phyloP scores from a whole-genome alignment of 139 green algal genomes.

The Micractinium conductrix region DNA sequence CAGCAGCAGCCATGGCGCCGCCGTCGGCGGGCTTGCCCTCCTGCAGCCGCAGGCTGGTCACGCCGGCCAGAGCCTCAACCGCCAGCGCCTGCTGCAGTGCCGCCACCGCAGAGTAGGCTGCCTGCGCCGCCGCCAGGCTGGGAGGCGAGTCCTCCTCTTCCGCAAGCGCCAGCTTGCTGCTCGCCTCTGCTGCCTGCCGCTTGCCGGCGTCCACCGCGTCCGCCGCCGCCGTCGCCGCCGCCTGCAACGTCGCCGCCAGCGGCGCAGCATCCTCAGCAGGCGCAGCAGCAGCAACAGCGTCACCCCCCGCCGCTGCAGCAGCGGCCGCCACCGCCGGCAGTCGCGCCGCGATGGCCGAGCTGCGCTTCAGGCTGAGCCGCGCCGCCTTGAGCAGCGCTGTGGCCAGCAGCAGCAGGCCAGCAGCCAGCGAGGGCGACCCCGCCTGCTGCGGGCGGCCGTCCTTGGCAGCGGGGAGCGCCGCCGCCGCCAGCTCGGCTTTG shows the following conservation, averaged over 20 bases:
- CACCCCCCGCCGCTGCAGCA: slow-evolving; percentile 10
- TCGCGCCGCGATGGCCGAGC: neutral
- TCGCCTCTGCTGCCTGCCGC: slow-evolving; percentile 4
- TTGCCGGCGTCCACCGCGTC: slow-evolving; percentile 20
- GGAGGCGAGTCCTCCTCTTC: neutral
- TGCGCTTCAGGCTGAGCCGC: slow-evolving; percentile 48
- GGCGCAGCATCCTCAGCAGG: neutral
- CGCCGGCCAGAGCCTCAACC: slow-evolving; percentile 54
- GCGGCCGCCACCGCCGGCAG: slow-evolving; percentile 19
- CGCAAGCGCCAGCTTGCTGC: slow-evolving; percentile 6
- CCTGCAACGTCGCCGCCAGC: slow-evolving; percentile 37
- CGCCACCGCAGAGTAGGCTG: slow-evolving; percentile 28
- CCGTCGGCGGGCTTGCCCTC: slow-evolving; percentile 44
- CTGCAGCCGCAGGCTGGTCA: slow-evolving; percentile 51
- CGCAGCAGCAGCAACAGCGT: no score
- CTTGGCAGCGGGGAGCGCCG: slow-evolving; percentile 61
- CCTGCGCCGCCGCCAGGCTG: slow-evolving; percentile 46
- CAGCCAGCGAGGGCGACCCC: slow-evolving; percentile 35
- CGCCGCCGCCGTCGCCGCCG: neutral
- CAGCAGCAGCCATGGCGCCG: neutral
- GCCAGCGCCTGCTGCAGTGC: slow-evolving; percentile 46
- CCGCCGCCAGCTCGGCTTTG: slow-evolving; percentile 66
- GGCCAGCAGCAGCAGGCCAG: slow-evolving; percentile 44
- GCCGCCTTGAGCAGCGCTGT: slow-evolving; percentile 48
- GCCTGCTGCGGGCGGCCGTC: slow-evolving; percentile 29